Evolutionary conservation across 2,329 filamentous ascomycete species (phyloP), one percentile per base, ranked within the genome.

Genomic region (Cladophialophora psammophila): DNA sequence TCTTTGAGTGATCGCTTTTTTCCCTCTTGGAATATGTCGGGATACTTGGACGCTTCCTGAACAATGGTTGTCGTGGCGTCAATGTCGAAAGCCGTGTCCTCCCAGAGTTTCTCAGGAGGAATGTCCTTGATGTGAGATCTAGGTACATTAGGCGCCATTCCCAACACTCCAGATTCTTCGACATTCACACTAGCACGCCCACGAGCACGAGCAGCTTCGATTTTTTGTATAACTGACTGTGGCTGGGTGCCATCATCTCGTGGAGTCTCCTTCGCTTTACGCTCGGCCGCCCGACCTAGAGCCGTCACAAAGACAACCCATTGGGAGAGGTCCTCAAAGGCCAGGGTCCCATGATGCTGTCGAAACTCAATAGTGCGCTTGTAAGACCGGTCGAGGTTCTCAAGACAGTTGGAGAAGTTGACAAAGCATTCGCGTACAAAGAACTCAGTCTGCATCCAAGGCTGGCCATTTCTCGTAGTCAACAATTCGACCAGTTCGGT

Each of bases 321-420:
- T 1, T 61, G 42, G 10, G 18, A 18, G 31, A 61, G 18, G 18
- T 61, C 59, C 6, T 54, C 48, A 5, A 18, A 9, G 1, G 10
- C 15, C 5, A 61, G 32, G 2, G 59, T 61, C 4, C 59, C 59
- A 35, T 61, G 59, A 20, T 61, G 59, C 20, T 61, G 59, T 32
- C 59, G 59, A 34, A 61, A 61, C 35, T 52, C 48, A 34, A 61
- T 32, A 9, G 59, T 61, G 9, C 59, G 20, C 7, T 50, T 60
- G 10, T 34, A 26, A 26, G 26, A 26, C 26, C 26, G 26, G 26
- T 26, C 26, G 2, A 26, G 26, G 26, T 35, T 10, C 13, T 54
- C 42, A 18, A 52, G 32, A 32, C 34, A 45, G 48, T 53, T 61
- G n/a, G n/a, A 26, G 31, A 61, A 61, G 48, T 54, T 61, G 0